Evolutionary conservation across 495 filamentous ascomycete genomes (phyloP), one percentile per base, ranked within the genome.

Genomic region (Melanomma pulvis-pyrius): DNA sequence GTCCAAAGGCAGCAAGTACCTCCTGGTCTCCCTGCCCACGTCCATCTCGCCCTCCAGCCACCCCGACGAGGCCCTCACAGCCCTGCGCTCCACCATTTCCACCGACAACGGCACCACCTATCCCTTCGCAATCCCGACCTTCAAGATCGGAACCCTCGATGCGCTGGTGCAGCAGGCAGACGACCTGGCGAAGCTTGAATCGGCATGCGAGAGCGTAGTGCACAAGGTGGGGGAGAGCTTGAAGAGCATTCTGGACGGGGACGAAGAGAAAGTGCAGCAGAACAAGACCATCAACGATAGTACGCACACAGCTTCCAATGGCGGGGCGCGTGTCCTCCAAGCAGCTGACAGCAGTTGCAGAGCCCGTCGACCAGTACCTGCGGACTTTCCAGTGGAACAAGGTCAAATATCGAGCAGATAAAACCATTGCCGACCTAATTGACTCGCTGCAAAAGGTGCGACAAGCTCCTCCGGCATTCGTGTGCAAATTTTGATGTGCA

Each of bases 71-170:
- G 93, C 94, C 7, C 78, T 91, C 12, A 84, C 86, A 12, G 80
- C 84, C 34, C 78, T 98, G 32, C 85, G 85, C 67, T 74, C 88
- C 50, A 90, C 90, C 13, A 81, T 97, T 61, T 79, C 84, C 28
- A 78, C 85, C 34, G 90, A 97, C 59, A 87, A 90, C 73, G 92
- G 90, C 71, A 86, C 86, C 47, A 87, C 91, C 21, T 81, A 86
- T 51, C 87, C 88, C 8, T 97, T 97, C 72, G 76, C 84, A 13
- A 90, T 98, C 64, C 94, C 94, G 1, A 88, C 90, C 44, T 96
- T 98, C 83, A 98, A 98, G 80, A 96, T 98, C 77, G 94, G 94
- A 55, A 96, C 94, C 0, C 83, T 98, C 52, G 94, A 98, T 78
- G 91, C 90, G 46, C 81, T 98, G n/a, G 92, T 98, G 26, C 91